These are phyloP conservation scores for Purshia tridentata DNA, from an alignment of 306 rosid species.

Conservation along the genomic window DNA sequence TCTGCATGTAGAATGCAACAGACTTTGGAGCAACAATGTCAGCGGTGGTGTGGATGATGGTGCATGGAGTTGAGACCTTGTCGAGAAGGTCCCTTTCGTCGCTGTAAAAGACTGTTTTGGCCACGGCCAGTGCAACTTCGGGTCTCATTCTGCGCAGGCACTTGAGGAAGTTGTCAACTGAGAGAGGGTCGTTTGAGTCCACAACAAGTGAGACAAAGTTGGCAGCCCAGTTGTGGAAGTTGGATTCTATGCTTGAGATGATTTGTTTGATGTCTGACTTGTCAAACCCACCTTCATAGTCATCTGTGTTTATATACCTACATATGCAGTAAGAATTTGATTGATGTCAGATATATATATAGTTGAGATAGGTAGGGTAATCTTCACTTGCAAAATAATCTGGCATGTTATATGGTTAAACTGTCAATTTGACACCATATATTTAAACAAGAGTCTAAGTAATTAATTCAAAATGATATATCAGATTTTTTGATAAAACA, in stretches of 20 bases:
- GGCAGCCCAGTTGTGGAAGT: conserved; percentile 60
- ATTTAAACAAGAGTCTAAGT: no score
- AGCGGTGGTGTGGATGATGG: conserved; percentile 54
- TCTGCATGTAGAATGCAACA: conserved; percentile 60
- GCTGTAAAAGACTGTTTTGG: conserved; percentile 56
- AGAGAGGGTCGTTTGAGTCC: conserved; percentile 54
- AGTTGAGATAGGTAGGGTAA: background rate
- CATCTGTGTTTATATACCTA: conserved; percentile 68
- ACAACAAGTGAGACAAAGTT: conserved; percentile 44
- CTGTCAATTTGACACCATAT: no score
- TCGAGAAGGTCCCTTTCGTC: conserved; percentile 68
- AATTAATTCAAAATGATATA: no score
- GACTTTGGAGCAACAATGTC: conserved; percentile 63
- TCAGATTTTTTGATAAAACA: no score
- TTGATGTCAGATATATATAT: background rate
- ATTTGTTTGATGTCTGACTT: conserved; percentile 54
- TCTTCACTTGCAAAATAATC: no score
- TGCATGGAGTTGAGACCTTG: conserved; percentile 70
- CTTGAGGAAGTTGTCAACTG: conserved; percentile 48
- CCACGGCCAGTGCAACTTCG: conserved; percentile 52
- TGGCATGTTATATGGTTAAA: no score
- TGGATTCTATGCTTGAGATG: conserved; percentile 46
- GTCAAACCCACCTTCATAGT: conserved; percentile 74
- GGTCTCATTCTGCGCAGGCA: conserved; percentile 54
- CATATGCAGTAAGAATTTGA: background rate